Conservation (phyloP, 148 eudicot genomes). For the Dysphania ambrosioides region DNA sequence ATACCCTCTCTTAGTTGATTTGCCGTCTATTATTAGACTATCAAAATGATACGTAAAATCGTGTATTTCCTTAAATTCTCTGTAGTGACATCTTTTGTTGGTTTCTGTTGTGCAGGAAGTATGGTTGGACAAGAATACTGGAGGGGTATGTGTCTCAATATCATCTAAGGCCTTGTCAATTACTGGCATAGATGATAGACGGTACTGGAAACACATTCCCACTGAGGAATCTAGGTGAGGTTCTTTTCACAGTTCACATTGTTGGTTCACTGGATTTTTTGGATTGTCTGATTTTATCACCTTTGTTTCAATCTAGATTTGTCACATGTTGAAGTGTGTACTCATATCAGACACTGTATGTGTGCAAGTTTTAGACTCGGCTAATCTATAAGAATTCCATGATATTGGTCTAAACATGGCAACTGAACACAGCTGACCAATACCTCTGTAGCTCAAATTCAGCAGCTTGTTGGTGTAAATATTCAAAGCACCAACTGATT, state of each 20-base stretch:
- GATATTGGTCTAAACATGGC: no score
- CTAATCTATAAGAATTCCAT: no score
- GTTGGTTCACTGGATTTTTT: background rate
- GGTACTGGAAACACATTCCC: conserved; percentile 86
- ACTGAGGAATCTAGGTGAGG: conserved; percentile 86
- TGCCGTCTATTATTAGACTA: background rate
- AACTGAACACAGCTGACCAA: no score
- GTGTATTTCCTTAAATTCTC: no score
- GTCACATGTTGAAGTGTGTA: no score
- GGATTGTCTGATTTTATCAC: background rate
- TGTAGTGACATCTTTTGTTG: background rate
- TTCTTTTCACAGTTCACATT: background rate
- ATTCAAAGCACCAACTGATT: no score
- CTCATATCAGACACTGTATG: no score
- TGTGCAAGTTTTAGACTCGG: background rate
- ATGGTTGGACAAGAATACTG: conserved; percentile 83
- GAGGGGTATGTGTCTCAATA: conserved; percentile 73
- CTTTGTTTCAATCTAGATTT: background rate
- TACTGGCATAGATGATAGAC: conserved; percentile 84
- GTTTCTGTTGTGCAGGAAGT: conserved; percentile 41
- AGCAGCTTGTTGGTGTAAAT: no score
- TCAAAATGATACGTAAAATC: no score
- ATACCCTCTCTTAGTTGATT: no score
- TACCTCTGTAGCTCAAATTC: no score
- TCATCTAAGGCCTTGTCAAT: conserved; percentile 71